Evolutionary conservation across 1,284 basidiomycete genomes (phyloP), one percentile per base, ranked within the genome.

Genomic region (Xanthoconium separans): DNA sequence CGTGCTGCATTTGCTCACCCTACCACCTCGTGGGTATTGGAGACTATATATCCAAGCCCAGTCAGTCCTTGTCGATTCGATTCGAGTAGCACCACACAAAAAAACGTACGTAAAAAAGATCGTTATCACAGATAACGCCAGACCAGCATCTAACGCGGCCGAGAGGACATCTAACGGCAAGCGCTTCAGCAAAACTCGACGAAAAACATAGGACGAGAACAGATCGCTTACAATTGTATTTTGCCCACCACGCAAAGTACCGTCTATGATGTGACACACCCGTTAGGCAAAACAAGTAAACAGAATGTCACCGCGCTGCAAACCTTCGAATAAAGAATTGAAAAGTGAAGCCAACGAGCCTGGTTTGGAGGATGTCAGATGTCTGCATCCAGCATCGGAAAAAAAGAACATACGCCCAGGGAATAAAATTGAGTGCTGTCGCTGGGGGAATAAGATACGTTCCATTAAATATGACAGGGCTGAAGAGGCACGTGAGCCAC

Each of bases 181-280:
- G 18, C 18, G 20, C 43, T n/a, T 8, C 36, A 15, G 12, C 12
- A n/a, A 1, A 3, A 2, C 0, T n/a, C n/a, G n/a, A n/a, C n/a
- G n/a, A n/a, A n/a, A n/a, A n/a, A n/a, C 16, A 10, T 43, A 33
- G 3, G 7, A 27, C 6, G 27, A 41, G 46, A 24, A 30, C 0
- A 13, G 8, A 11, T 10, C 18, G 53, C 50, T 44, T 57, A 78
- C 79, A 86, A 64, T 87, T 86, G 70, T 84, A 87, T 70, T 87
- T 87, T 22, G 80, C 77, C 87, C 86, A 89, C 83, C 84, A 88
- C 0, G 77, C 70, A 72, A 88, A 89, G 60, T 81, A 74, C 44
- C 78, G 73, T 55, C 77, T 76, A 48, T 5, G 9, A 50, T 70
- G 39, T 7, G 4, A 27, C 13, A 8, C 11, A 8, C 13, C 11